These are phyloP conservation scores for Periglandula ipomoeae DNA, from an alignment of 2,329 filamentous ascomycete species.

Conservation along the genomic window DNA sequence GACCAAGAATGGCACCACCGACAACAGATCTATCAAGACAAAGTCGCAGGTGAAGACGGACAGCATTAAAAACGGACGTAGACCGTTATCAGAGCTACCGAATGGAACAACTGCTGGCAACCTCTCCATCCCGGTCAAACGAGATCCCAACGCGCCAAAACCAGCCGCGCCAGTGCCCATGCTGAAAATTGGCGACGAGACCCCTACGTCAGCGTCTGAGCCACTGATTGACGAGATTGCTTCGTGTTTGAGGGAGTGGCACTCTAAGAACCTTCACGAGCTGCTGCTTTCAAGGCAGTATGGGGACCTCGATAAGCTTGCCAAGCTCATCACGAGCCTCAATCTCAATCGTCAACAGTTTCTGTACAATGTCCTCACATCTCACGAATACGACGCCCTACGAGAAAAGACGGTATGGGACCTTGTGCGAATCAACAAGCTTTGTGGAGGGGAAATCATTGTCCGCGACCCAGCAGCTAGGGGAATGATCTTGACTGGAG, in stretches of 20 bases:
- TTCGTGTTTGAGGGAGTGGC: constrained; percentile 94
- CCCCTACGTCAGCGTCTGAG: constrained; percentile 78
- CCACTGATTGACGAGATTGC: constrained; percentile 96
- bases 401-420: constrained; percentile 94
- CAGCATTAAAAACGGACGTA: constrained; percentile 17
- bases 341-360: constrained; percentile 83
- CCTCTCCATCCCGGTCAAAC: constrained; percentile 39
- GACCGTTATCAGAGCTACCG: constrained; percentile 25
- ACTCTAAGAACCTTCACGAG: constrained; percentile 92
- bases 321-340: constrained; percentile 69
- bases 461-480: constrained; percentile 79
- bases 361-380: constrained; percentile 86
- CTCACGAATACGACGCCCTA: constrained; percentile 68
- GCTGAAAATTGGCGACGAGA: constrained; percentile 96
- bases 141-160: constrained; percentile 60
- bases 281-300: constrained; percentile 79
- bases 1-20: constrained; percentile 45
- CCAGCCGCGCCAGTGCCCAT: constrained; percentile 91
- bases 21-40: constrained; percentile 27
- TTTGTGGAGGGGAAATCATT: constrained; percentile 88
- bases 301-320: constrained; percentile 68
- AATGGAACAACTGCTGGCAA: constrained; percentile 31
- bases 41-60: constrained; percentile 22
- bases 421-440: constrained; percentile 85
- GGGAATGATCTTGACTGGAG: constrained; percentile 78